These are phyloP conservation scores for Lathyrus tuberosus DNA, from an alignment of 306 rosid species.

Conservation along the genomic window DNA sequence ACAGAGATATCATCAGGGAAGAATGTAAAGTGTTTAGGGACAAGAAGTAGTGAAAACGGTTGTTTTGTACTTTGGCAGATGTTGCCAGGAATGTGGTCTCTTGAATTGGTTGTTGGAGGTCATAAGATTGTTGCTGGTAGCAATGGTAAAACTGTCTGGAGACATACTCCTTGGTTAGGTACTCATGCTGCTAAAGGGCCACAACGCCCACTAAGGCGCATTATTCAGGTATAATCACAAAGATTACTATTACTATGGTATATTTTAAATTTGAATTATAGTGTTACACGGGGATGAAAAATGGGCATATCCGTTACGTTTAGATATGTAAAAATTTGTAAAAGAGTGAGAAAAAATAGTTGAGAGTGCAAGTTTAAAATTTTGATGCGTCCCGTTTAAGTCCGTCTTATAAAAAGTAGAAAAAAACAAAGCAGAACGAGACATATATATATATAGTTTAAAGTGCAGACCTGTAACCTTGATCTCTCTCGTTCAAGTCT, in stretches of 20 bases:
- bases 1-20: conserved; percentile 91
- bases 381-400: no score
- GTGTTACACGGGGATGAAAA: not conserved
- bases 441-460: no score
- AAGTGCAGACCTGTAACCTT: no score
- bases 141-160: conserved; percentile 92
- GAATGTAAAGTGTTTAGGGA: conserved; percentile 77
- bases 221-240: conserved; percentile 67
- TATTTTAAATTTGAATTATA: conserved; percentile 5
- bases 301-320: no score
- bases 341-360: no score
- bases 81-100: conserved; percentile 93
- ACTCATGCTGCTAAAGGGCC: conserved; percentile 96
- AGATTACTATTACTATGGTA: no score
- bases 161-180: conserved; percentile 97
- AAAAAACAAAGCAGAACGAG: no score
- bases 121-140: conserved; percentile 92
- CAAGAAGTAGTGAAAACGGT: conserved; percentile 75
- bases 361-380: no score
- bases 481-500: no score
- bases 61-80: conserved; percentile 96
- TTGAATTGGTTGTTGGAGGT: conserved; percentile 84
- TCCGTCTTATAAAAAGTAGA: no score
- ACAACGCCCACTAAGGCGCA: conserved; percentile 88
- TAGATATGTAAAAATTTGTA: no score